phyloP scores from a whole-genome alignment of 495 filamentous ascomycete species.

The Monascus purpureus region DNA sequence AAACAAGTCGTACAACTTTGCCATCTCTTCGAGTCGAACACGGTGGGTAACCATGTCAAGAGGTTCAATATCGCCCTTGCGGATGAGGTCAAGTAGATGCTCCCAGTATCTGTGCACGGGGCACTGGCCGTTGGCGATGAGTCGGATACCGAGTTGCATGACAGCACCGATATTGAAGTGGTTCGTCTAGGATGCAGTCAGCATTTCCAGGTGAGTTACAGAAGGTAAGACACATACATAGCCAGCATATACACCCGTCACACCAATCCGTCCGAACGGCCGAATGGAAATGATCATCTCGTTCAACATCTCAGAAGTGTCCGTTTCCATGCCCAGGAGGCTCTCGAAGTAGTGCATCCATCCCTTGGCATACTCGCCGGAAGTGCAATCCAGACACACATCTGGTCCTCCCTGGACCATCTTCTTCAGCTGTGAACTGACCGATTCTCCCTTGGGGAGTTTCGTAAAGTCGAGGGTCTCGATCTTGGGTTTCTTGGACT shows the following conservation, averaged over 20 bases:
- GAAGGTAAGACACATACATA: constrained; percentile 40
- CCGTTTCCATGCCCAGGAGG: constrained; percentile 62
- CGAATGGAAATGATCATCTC: constrained; percentile 72
- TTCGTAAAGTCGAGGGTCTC: constrained; percentile 45
- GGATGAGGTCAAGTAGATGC: constrained; percentile 54
- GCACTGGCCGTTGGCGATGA: constrained; percentile 75
- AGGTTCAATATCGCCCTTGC: constrained; percentile 58
- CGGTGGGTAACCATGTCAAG: constrained; percentile 70
- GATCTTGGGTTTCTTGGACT: constrained; percentile 45
- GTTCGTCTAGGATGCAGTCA: constrained; percentile 41
- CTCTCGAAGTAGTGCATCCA: constrained; percentile 70
- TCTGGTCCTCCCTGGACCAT: constrained; percentile 58
- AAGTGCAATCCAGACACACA: constrained; percentile 70
- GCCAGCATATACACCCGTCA: constrained; percentile 74
- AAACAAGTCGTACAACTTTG: constrained; percentile 55
- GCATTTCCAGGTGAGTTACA: neutral
- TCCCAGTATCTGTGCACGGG: constrained; percentile 80
- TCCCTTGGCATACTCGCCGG: constrained; percentile 75
- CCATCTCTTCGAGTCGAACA: constrained; percentile 59
- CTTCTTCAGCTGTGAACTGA: constrained; percentile 60
- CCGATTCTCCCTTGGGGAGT: constrained; percentile 38
- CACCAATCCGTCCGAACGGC: constrained; percentile 59
- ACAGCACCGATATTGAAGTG: constrained; percentile 75
- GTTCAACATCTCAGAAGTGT: constrained; percentile 76
- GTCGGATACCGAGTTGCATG: constrained; percentile 74